Evolutionary conservation across 164 flowering plant genomes (phyloP), one percentile per base, ranked within the genome.

Genomic region (Paratinospora sagittata): DNA sequence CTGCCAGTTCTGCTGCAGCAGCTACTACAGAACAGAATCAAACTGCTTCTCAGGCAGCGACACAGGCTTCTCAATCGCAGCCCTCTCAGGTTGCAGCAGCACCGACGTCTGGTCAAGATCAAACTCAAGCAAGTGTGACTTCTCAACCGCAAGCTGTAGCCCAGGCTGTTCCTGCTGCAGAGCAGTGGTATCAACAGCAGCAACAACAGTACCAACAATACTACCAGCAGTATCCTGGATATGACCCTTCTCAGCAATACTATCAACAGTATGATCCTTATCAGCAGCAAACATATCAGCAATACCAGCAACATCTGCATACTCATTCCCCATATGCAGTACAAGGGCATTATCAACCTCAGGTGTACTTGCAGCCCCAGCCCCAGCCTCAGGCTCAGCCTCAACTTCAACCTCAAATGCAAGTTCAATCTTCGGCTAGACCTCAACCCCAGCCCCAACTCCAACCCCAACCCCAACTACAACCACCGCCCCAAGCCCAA

Each of bases 171-270:
- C 73, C 87, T 74, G 72, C 89, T 34, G 73, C 70, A 0, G 83
- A 90, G 63, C 97, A 91, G 69, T 91, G 87, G 80, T 89, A 91
- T 74, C 96, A 87, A 78, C 95, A 87, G 60, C 90, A 89, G 73
- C 95, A 88, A 55, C 80, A 87, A 8, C 79, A 86, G 2, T 87
- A 80, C 73, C 88, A 85, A 63, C 85, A 84, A 27, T 82, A 79
- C 63, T 84, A 86, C 75, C 84, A 81, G 72, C 82, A 81, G 36
- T 77, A 79, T 71, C 84, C 82, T 64, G 81, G 81, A 57, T 77
- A 81, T 66, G 80, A 79, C 36, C 81, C 80, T 13, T 78, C 78
- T 69, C 86, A 81, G 27, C 89, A 84, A 47, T 81, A 81, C 4
- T 74, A 82, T 81, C 88, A 82, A 76, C 84, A 84, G 26, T 86